Conservation (phyloP, 2,329 filamentous ascomycete species). For the Hypoxylon sp. region DNA sequence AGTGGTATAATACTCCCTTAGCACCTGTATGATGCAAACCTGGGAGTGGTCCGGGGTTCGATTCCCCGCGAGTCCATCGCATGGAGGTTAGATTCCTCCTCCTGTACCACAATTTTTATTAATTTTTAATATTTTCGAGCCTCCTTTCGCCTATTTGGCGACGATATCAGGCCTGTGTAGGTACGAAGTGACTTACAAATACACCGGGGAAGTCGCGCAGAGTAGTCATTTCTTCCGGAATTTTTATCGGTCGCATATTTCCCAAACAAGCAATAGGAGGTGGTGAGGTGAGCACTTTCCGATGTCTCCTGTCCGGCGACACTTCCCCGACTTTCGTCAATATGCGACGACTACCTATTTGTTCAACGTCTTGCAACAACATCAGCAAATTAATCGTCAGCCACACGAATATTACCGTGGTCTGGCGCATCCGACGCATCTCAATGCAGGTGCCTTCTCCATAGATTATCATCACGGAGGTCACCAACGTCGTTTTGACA, state of each 20-base stretch:
- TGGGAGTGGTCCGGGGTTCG: constrained; percentile 63
- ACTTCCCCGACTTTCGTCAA: neutral
- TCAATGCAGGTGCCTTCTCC: neutral
- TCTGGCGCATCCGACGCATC: neutral
- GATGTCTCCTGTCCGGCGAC: neutral
- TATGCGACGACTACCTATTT: neutral
- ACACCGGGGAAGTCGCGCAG: neutral
- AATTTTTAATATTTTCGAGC: neutral
- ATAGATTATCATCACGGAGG: neutral
- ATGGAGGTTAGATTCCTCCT: constrained; percentile 42
- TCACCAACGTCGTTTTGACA: neutral
- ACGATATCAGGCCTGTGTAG: neutral
- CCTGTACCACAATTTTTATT: constrained; percentile 30
- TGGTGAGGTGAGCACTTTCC: neutral
- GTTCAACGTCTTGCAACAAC: neutral
- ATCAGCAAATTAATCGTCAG: neutral
- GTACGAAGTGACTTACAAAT: neutral
- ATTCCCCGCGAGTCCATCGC: constrained; percentile 61
- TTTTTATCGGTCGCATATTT: constrained; percentile 3
- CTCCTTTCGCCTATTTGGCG: neutral
- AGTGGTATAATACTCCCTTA: constrained; percentile 47
- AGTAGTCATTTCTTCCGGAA: neutral
- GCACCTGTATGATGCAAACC: constrained; percentile 37
- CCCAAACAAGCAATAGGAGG: neutral
- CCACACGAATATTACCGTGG: neutral